phyloP scores from a whole-genome alignment of 108 stramenopile species.

The Fragilariopsis cylindrus region DNA sequence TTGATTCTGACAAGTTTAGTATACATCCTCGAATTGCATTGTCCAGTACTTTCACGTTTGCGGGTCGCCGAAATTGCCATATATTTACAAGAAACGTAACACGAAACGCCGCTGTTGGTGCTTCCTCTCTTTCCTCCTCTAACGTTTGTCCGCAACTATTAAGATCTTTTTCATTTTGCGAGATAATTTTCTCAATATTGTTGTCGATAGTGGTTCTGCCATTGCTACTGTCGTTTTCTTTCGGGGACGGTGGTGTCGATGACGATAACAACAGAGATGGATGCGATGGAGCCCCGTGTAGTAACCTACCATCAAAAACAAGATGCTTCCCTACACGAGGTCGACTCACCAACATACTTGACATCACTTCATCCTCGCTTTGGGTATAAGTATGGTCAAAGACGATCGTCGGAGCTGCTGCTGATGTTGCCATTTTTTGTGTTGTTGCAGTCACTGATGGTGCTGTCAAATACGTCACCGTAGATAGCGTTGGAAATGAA shows the following conservation, averaged over 20 bases:
- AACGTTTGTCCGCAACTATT: background rate
- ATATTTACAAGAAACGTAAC: conserved; percentile 93
- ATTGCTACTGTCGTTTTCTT: background rate
- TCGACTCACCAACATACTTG: conserved; percentile 60
- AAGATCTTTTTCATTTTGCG: too few relatives aligned
- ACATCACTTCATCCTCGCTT: conserved; percentile 57
- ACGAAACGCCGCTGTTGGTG: conserved; percentile 25
- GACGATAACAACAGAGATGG: conserved; percentile 32
- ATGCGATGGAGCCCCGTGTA: conserved; percentile 87
- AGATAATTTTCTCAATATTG: too few relatives aligned
- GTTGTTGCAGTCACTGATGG: too few relatives aligned
- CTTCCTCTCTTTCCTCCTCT: background rate
- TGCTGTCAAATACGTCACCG: conserved; percentile 84
- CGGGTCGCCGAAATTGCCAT: conserved; percentile 67
- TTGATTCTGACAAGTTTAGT: conserved; percentile 2
- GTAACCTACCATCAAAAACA: conserved; percentile 84
- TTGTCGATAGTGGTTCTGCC: conserved; percentile 1
- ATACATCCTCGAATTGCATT: conserved; percentile 34
- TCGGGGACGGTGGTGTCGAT: background rate
- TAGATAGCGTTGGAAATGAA: conserved; percentile 78
- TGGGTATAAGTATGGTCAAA: conserved; percentile 74
- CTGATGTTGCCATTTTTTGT: background rate
- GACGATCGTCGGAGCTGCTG: conserved; percentile 57
- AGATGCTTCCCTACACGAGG: conserved; percentile 80
- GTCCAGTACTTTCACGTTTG: conserved; percentile 46